Percentiles rank a stretch among this genome's conserved stretches.
Conservation (phyloP, 1,284 basidiomycete species). For the Mycena citricolor region DNA sequence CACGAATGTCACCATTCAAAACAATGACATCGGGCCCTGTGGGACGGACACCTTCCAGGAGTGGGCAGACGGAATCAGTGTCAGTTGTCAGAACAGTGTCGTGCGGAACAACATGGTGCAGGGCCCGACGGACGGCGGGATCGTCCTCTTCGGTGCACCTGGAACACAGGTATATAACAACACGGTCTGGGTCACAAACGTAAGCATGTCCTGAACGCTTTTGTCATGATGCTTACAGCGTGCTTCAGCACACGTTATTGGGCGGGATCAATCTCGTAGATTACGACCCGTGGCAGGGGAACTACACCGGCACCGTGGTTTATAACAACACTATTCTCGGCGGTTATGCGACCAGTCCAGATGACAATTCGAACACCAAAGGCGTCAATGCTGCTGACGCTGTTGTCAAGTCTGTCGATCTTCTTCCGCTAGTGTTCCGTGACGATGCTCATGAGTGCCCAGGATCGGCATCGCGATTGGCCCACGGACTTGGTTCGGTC, state of each 20-base stretch:
- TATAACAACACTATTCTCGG: conserved; percentile 71
- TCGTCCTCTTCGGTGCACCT: conserved; percentile 83
- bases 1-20: conserved; percentile 62
- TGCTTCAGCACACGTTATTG: conserved; percentile 62
- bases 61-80: conserved; percentile 86
- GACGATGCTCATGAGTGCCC: conserved; percentile 20
- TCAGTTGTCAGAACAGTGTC: conserved; percentile 66
- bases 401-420: conserved; percentile 62
- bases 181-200: conserved; percentile 70
- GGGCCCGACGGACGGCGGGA: conserved; percentile 78
- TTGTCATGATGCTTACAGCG: background rate
- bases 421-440: conserved; percentile 1
- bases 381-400: conserved; percentile 59
- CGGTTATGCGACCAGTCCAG: conserved; percentile 56
- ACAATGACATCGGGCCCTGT: conserved; percentile 80
- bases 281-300: conserved; percentile 68
- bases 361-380: conserved; percentile 40
- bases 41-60: conserved; percentile 64
- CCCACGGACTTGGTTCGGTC: conserved; percentile 76
- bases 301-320: conserved; percentile 70
- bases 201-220: conserved; percentile 31
- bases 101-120: conserved; percentile 74
- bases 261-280: conserved; percentile 87
- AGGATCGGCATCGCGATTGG: conserved; percentile 78
- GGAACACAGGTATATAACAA: conserved; percentile 67